Evolutionary conservation across 805 yeast genomes (phyloP), one percentile per base, ranked within the genome.

Genomic region (Pichia ethanolica): DNA sequence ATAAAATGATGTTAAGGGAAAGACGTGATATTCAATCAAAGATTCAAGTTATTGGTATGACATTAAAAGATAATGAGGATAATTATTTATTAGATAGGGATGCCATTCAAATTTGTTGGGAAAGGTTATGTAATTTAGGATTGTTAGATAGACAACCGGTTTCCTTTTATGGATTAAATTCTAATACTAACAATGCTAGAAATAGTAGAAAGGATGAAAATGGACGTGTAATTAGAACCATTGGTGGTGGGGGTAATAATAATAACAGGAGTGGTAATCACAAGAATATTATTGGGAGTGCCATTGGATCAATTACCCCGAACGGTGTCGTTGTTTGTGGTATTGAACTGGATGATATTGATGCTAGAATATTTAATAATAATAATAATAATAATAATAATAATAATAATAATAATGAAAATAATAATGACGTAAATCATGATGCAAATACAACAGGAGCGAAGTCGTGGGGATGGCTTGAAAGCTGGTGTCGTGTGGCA

Each of bases 1-100:
- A 61, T n/a, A 70, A 67, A 2, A 74, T 82, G 71, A 71, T 81
- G 41, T 74, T 75, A 48, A 53, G 60, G 0, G 64, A 72, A 49
- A 75, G 77, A 49, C 60, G 67, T 5, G 70, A 71, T 11, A 55
- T 67, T 5, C 54, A 52, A 14, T 30, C 50, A 5, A 44, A 37
- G 11, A 44, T 58, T 9, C 52, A 55, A 26, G 40, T 46, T 11
- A 47, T 54, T 14, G 59, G 58, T 25, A 44, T 55, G 34, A 39
- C 55, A 10, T 33, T 56, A 13, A 39, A 42, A 20, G 35, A 35
- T 3, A 32, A 41, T 20, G 39, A 45, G 20, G 43, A 38, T 8
- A 32, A 37, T 5, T 55, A 53, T 26, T 42, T 38, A 7, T 30
- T 40, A 1, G 44, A 47, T n/a, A 35, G 52, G 5, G 51, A 44